phyloP scores from a whole-genome alignment of 306 rosid genomes.

The Castanea crenata region DNA sequence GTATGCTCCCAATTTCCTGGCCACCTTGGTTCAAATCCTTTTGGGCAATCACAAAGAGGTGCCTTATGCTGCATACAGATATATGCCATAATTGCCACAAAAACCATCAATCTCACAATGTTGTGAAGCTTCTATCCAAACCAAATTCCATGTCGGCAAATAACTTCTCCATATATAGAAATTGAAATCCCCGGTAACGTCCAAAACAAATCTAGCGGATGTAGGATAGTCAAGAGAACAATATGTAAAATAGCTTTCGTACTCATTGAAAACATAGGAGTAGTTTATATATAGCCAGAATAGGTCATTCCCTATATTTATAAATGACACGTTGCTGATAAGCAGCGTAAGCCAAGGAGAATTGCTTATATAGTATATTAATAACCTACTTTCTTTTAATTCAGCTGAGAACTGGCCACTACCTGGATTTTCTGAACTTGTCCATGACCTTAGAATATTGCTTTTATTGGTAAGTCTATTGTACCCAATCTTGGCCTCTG shows the following conservation, averaged over 20 bases:
- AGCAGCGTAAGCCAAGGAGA: too few relatives aligned
- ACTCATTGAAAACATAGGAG: background rate
- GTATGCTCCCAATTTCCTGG: constrained; percentile 36
- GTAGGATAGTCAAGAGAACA: background rate
- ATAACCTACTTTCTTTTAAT: too few relatives aligned
- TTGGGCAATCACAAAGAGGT: constrained; percentile 38
- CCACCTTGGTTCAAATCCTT: constrained; percentile 41
- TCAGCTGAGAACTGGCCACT: too few relatives aligned
- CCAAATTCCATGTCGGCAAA: constrained; percentile 20
- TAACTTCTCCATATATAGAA: background rate
- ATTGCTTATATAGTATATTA: too few relatives aligned
- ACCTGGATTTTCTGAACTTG: too few relatives aligned
- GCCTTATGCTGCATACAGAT: constrained; percentile 22
- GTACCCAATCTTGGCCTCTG: too few relatives aligned
- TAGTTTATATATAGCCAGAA: too few relatives aligned
- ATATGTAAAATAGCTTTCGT: constrained; percentile 47
- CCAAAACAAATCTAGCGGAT: constrained; percentile 28
- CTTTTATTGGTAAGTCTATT: too few relatives aligned
- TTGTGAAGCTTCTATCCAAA: constrained; percentile 37
- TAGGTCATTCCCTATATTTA: too few relatives aligned
- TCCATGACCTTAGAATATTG: too few relatives aligned
- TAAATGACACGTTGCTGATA: too few relatives aligned
- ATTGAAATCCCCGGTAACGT: constrained; percentile 40
- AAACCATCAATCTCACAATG: constrained; percentile 46
- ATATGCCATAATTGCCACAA: constrained; percentile 54